Base-by-base conservation (phyloP, 1,284 basidiomycete species). In the Boletellus deceptivus region DNA sequence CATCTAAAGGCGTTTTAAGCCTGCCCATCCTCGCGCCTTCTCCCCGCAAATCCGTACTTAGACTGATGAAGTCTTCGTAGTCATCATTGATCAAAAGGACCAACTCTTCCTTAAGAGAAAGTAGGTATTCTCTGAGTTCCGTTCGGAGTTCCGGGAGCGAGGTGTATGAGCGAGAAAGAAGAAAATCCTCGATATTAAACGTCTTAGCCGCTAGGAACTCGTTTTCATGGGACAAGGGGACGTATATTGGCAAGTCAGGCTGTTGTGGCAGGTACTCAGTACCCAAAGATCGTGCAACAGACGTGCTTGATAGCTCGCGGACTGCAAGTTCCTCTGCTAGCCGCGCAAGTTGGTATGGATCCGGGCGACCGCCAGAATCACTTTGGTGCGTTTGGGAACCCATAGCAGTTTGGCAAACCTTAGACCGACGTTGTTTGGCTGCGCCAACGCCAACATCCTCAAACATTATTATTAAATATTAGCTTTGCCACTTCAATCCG, bases 41-140 rank as follows among this genome's bases (percentile, higher is more conserved):
- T 29, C 89, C 91, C 54, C 84, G 78, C 56, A 97, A 68, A 59
- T 94, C 91, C 2, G 90, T 94, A 57, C 94, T 95, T 22, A 99
- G 77, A 59, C 90, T 93, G 58, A 99, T 97, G 69, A 98, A 98
- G 40, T 94, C 94, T 68, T 94, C 93, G 69, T 98, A 98, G 71
- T 98, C 95, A 63, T 94, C 89, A 68, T 99, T 98, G 70, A 99
- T 98, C 64, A 98, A 83, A 63, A 85, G 86, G 27, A 98, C 92
- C 27, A 99, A 80, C 67, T 97, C 93, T 65, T 94, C 90, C 64
- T 95, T 93, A 59, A 99, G 73, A 14, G 79, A 76, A 1, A 82
- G 81, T 52, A 93, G 77, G 70, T 98, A 98, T 51, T 89, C 85
- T 27, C 93, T 81, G 14, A 99, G 77, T 65, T 99, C 94, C 16